Evolutionary conservation across 768 basidiomycete species (phyloP).

Genomic region (Termitomyces titanicus): DNA sequence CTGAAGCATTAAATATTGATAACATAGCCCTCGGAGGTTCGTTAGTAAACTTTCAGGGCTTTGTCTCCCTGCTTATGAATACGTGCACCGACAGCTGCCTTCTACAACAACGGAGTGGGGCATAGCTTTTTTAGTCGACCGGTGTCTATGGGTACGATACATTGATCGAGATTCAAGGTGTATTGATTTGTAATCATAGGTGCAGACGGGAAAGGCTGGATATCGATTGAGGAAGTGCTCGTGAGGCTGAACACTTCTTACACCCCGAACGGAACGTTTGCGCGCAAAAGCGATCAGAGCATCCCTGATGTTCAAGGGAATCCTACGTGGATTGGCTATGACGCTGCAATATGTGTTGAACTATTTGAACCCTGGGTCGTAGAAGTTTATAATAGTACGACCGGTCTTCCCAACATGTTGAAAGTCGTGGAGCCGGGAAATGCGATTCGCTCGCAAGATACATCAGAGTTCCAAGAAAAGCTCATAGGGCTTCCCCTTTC

Average conservation of each 20-base stretch:
- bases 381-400: slow-evolving; percentile 32
- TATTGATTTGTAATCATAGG: slow-evolving; percentile 14
- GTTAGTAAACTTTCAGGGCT: background rate
- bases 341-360: slow-evolving; percentile 36
- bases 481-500: slow-evolving; percentile 15
- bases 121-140: slow-evolving; percentile 23
- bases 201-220: slow-evolving; percentile 29
- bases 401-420: slow-evolving; percentile 25
- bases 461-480: slow-evolving; percentile 15
- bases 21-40: slow-evolving; percentile 24
- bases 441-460: slow-evolving; percentile 18
- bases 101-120: slow-evolving; percentile 29
- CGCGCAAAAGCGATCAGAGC: slow-evolving; percentile 12
- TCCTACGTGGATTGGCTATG: slow-evolving; percentile 33
- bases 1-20: slow-evolving; percentile 18
- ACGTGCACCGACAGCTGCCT: slow-evolving; percentile 23
- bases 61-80: background rate
- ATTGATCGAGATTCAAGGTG: background rate
- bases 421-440: slow-evolving; percentile 29
- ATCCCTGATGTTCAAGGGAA: slow-evolving; percentile 23
- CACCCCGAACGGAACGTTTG: slow-evolving; percentile 28
- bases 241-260: slow-evolving; percentile 33
- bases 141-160: slow-evolving; percentile 21
- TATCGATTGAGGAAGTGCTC: slow-evolving; percentile 30
- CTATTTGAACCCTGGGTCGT: slow-evolving; percentile 39